phyloP scores from a whole-genome alignment of 78 protist genomes.

The Dictyostelium brefeldianum region DNA sequence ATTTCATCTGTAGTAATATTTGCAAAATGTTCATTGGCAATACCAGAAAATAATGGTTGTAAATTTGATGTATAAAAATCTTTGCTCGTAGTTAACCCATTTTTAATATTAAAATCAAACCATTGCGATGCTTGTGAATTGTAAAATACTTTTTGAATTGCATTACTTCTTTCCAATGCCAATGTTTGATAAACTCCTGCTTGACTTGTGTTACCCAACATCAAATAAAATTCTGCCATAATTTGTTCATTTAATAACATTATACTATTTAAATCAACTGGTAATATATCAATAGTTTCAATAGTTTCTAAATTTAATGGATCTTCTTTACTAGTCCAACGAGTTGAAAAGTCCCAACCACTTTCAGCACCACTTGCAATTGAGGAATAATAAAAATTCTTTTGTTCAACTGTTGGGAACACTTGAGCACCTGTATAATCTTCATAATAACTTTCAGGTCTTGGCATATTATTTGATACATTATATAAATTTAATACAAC shows the following conservation, averaged over 20 bases:
- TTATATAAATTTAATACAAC: constrained; percentile 51
- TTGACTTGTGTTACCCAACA: not conserved
- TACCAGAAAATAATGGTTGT: constrained; percentile 71
- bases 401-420: not conserved
- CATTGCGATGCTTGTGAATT: not conserved
- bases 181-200: not conserved
- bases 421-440: not conserved
- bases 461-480: constrained; percentile 20
- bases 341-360: constrained; percentile 85
- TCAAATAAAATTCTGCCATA: constrained; percentile 2
- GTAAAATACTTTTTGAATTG: constrained; percentile 54
- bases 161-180: not conserved
- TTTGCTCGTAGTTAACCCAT: not conserved
- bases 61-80: constrained; percentile 19
- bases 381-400: constrained; percentile 2
- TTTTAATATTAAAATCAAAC: constrained; percentile 43
- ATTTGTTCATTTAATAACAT: constrained; percentile 35
- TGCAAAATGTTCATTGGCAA: not conserved
- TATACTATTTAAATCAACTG: constrained; percentile 86
- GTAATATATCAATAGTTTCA: constrained; percentile 38
- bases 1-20: not conserved
- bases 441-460: constrained; percentile 77
- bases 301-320: not conserved
- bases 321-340: constrained; percentile 70
- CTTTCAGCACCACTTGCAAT: constrained; percentile 87